A percentile compares a stretch with the other conserved stretches of the same genome.
Evolutionary conservation across 352 stramenopile genomes (phyloP).

Genomic region (Detonula confervacea): DNA sequence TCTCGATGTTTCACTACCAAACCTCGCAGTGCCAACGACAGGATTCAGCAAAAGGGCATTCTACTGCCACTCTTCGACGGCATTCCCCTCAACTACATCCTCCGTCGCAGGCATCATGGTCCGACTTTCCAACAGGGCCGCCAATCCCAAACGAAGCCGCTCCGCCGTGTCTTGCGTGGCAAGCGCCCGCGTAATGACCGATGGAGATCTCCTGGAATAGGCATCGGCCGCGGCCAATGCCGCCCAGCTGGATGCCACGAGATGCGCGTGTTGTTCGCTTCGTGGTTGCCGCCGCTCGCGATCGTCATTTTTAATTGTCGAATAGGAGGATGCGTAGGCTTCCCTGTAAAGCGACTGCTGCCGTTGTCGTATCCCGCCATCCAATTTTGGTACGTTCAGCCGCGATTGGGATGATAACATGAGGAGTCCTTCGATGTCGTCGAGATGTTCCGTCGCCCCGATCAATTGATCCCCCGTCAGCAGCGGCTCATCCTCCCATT

Average conservation of each 20-base stretch:
- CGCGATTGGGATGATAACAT: constrained; percentile 3
- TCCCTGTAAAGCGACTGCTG: constrained; percentile 7
- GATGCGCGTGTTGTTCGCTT: too few relatives aligned
- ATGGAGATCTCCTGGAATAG: constrained; percentile 3
- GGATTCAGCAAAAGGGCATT: too few relatives aligned
- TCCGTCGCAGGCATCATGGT: too few relatives aligned
- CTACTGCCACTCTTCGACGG: too few relatives aligned
- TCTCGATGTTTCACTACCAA: too few relatives aligned
- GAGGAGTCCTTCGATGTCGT: constrained; percentile 30
- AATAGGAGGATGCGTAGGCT: constrained; percentile 8
- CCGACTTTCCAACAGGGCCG: constrained; percentile 30
- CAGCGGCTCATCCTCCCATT: constrained; percentile 31
- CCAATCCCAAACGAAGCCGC: constrained; percentile 36
- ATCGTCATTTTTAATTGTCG: too few relatives aligned
- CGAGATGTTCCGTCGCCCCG: constrained; percentile 13
- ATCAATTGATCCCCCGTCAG: constrained; percentile 1
- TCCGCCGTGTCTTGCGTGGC: constrained; percentile 27
- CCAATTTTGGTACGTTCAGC: neutral
- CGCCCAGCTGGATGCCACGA: constrained; percentile 36
- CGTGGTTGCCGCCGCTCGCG: too few relatives aligned
- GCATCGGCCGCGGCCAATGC: constrained; percentile 15
- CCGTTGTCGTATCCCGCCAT: constrained; percentile 7
- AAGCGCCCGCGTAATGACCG: constrained; percentile 27
- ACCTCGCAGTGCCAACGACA: too few relatives aligned
- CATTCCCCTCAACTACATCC: too few relatives aligned